Base-by-base conservation (phyloP, 2,329 filamentous ascomycete genomes). In the Nigrograna mackinnonii region DNA sequence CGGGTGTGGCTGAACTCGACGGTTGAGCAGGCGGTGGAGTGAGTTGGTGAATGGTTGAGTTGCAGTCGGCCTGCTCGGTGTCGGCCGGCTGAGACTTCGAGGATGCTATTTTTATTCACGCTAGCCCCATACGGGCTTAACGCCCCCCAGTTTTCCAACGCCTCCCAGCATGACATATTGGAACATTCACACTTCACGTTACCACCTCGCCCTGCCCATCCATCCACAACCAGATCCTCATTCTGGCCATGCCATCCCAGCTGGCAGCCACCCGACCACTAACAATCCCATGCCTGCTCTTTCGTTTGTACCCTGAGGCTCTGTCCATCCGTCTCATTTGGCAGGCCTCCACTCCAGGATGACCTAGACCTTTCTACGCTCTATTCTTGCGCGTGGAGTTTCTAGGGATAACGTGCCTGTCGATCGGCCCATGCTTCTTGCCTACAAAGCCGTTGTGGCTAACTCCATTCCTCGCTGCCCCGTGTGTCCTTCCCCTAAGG, bases 191-290 rank as follows among this genome's bases (percentile, higher is more conserved):
- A 24, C 30, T 34, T 17, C 17, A 24, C 22, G 16, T 16, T 20
- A 49, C 22, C 17, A 35, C 50, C 44, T 50, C 22, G 45, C 14
- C 43, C 16, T 6, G n/a, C 5, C 20, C 11, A 16, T 39, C 26
- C 33, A 39, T 34, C 43, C 41, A 47, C 40, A 50, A 44, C n/a
- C n/a, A n/a, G n/a, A n/a, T 44, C 42, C 46, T 46, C 44, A 37
- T 28, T 54, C 37, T 47, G 22, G 40, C 37, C 20, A 35, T 50
- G 43, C 40, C 39, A 47, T 46, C 37, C 41, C 44, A 46, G 40
- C 47, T 46, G 31, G 43, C 44, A 46, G 39, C 45, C 36, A 42
- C 40, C 40, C 39, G 44, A 36, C 32, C 28, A 44, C 24, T n/a
- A n/a, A n/a, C n/a, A n/a, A n/a, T n/a, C n/a, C n/a, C n/a, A n/a